Base-by-base conservation (phyloP, 2,329 filamentous ascomycete genomes). In the Pestalotiopsis sp. region DNA sequence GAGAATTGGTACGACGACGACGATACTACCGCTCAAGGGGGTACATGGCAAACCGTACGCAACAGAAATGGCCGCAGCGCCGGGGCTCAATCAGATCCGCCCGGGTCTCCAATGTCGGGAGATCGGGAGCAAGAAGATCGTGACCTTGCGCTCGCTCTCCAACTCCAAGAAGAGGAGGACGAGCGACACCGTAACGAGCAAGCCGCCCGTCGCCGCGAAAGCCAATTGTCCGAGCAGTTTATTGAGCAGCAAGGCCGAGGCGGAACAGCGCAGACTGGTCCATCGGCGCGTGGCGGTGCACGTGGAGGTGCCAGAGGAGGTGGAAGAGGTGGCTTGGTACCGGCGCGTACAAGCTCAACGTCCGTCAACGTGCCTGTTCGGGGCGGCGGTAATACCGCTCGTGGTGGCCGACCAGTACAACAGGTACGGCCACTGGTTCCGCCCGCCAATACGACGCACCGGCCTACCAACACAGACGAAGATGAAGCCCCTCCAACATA, bases 111-210 rank as follows among this genome's bases (percentile, higher is more conserved):
- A 0, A 70, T 80, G 60, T 84, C 82, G 11, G 81, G 83, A 20
- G 80, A 82, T 71, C 81, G 85, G 72, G 85, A 91, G 81, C 87
- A 97, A 83, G 90, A 98, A 80, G 95, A 98, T 75, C 90, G 95
- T 69, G 93, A 96, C 70, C 82, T 98, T 38, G 96, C 96, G 0
- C 86, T 98, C 3, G 95, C 95, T 0, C 85, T 99, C 6, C 96
- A 98, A 77, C 87, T 98, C 1, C 95, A 98, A 78, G 96, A 98
- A 75, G 94, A 97, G 77, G 95, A 98, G 79, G 94, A 98, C 72
- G 91, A 94, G 75, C 87, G 90, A 14, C 89, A 94, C 71, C 87
- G 88, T n/a, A 73, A 77, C 6, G 86, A 89, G 64, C 86, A 90
- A 63, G 88, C 87, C 11, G 87, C 90, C 1, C 86, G 91, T 7